Base-by-base conservation (phyloP, 768 basidiomycete genomes). In the Amanita inopinata region DNA sequence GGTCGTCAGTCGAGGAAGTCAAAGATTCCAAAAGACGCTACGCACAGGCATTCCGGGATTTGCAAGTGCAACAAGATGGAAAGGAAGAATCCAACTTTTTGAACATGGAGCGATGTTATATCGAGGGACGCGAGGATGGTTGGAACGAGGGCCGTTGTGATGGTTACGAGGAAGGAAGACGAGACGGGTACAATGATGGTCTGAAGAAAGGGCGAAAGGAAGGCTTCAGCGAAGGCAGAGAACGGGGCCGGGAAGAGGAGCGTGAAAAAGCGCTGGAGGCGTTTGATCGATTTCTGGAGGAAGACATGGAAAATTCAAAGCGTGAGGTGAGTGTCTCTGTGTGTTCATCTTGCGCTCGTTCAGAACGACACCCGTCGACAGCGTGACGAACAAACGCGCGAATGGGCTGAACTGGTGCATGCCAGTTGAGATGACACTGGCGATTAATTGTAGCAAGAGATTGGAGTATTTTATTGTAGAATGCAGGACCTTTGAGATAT, bases 241-340 rank as follows among this genome's bases (percentile, higher is more conserved):
- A 58, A 27, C 55, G 61, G 17, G 73, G 74, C 0, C 59, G 64
- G 47, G 62, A 56, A 41, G 71, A 74, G 49, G 77, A 78, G 56
- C 69, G 75, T 22, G 57, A 60, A 33, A 69, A 66, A 48, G 78
- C 76, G 0, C 46, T 77, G 19, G 68, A 71, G 38, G 74, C 74
- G 6, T 77, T 82, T 59, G 75, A 81, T 55, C 63, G 63, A 28
- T 74, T 78, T 56, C 56, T 78, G 40, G 60, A 61, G 17, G 58
- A 67, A 50, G 71, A 78, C 46, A 56, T 62, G 47, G 61, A 61
- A 47, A 53, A 53, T 20, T 46, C 49, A n/a, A n/a, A n/a, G n/a
- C n/a, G n/a, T n/a, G n/a, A n/a, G 38, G 58, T 61, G 25, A 46
- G 56, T 52, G 15, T 3, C 11, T 18, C 23, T 19, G 28, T n/a